A percentile compares a stretch with the other conserved stretches of the same genome.
Conservation (phyloP, 169 alveolate species). For the Eimeria falciformis region DNA sequence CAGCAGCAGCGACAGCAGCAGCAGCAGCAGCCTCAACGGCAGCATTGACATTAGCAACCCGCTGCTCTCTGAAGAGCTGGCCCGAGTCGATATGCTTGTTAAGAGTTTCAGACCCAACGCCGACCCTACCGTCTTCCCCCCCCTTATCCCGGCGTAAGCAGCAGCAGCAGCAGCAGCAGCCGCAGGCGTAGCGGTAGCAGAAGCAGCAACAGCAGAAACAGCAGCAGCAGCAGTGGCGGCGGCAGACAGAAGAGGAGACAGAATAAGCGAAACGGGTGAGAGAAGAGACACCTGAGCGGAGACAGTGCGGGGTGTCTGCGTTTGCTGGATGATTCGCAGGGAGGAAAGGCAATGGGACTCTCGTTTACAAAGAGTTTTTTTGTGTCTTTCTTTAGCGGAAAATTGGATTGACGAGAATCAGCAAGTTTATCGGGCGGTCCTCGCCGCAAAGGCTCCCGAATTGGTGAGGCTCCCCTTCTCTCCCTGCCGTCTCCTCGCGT, state of each 20-base stretch:
- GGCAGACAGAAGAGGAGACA: not conserved
- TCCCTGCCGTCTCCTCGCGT: not conserved
- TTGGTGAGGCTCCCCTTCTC: not conserved
- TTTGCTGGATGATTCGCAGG: not conserved
- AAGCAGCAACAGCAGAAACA: not conserved
- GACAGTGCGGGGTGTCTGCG: not conserved
- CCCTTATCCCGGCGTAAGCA: slow-evolving; percentile 33
- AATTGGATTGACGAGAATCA: not conserved
- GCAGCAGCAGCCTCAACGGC: not conserved
- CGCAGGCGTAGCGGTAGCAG: not conserved
- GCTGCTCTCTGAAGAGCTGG: not conserved
- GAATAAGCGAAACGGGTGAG: not conserved
- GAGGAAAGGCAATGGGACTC: slow-evolving; percentile 26
- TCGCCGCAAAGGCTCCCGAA: not conserved
- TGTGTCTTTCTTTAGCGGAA: slow-evolving; percentile 24
- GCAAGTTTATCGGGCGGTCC: not conserved
- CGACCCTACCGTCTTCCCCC: slow-evolving; percentile 55
- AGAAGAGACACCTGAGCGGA: not conserved
- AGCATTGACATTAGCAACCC: not conserved
- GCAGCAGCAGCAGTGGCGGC: not conserved
- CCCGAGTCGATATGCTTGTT: not conserved
- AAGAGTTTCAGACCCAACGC: slow-evolving; percentile 35
- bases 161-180: slow-evolving; percentile 1
- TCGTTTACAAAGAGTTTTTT: not conserved
- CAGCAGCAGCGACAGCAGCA: not conserved